Evolutionary conservation across 495 filamentous ascomycete species (phyloP).

Genomic region (Glarea lozoyensis): DNA sequence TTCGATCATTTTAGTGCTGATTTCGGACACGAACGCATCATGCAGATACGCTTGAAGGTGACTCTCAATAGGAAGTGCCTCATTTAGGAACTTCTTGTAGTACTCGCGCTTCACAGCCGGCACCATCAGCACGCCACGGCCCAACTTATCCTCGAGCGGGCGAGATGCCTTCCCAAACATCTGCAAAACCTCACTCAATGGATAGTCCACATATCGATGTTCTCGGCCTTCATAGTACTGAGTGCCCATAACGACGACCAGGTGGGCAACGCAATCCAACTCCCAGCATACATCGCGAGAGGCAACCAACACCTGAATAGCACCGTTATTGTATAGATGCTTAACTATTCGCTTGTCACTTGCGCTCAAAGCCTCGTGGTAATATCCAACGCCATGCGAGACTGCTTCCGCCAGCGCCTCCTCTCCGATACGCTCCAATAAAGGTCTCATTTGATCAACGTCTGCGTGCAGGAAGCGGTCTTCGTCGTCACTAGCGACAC

Average conservation of each 20-base stretch:
- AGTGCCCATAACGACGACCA: constrained; percentile 97
- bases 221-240: constrained; percentile 97
- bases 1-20: constrained; percentile 85
- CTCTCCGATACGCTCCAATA: constrained; percentile 76
- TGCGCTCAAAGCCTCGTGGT: constrained; percentile 81
- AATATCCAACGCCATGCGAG: constrained; percentile 95
- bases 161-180: constrained; percentile 96
- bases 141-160: constrained; percentile 65
- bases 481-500: constrained; percentile 81
- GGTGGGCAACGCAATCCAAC: constrained; percentile 73
- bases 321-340: constrained; percentile 82
- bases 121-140: constrained; percentile 89
- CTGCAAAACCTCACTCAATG: constrained; percentile 93
- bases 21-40: constrained; percentile 94
- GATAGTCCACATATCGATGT: constrained; percentile 96
- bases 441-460: constrained; percentile 67
- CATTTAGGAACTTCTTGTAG: constrained; percentile 97
- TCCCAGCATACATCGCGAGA: constrained; percentile 98
- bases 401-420: constrained; percentile 79
- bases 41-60: constrained; percentile 85
- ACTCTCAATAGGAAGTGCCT: constrained; percentile 91
- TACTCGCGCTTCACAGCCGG: constrained; percentile 91
- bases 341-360: constrained; percentile 91
- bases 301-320: constrained; percentile 86
- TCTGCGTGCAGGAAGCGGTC: constrained; percentile 85